phyloP scores from a whole-genome alignment of 352 stramenopile species.

The Globisporangium cederbergense region DNA sequence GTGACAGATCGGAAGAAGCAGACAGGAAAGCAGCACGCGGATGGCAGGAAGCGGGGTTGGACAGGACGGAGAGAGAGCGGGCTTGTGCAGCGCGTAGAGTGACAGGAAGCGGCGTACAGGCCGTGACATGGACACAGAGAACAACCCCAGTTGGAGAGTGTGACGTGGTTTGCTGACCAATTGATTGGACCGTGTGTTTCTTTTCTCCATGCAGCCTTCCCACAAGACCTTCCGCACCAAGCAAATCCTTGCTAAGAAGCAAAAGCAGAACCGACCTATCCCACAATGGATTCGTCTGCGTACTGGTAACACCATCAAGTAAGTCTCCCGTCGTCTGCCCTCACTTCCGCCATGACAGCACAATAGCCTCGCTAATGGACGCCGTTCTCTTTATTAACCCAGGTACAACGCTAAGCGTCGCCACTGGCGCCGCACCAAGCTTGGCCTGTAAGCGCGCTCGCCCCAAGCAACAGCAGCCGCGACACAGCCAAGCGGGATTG shows the following conservation, averaged over 20 bases:
- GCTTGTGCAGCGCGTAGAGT: not conserved
- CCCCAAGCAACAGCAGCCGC: conserved; percentile 8
- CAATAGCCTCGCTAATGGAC: not conserved
- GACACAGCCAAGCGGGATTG: conserved; percentile 10
- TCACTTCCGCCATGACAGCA: not conserved
- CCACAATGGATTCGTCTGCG: conserved; percentile 99
- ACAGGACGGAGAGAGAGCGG: not conserved
- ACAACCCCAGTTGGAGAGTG: not conserved
- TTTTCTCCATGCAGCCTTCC: conserved; percentile 83
- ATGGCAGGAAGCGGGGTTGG: not conserved
- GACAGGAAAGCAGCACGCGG: not conserved
- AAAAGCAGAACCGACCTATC: conserved; percentile 99
- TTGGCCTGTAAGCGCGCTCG: conserved; percentile 94
- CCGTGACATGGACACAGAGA: not conserved
- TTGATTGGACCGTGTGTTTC: conserved; percentile 2
- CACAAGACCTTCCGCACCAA: conserved; percentile 99
- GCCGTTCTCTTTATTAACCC: not conserved
- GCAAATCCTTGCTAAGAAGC: conserved; percentile 99
- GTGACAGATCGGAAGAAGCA: not conserved
- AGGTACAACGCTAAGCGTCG: conserved; percentile 99
- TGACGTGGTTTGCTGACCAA: not conserved
- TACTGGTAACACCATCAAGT: conserved; percentile 99
- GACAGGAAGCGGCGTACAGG: not conserved
- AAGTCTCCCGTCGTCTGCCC: conserved; percentile 2
- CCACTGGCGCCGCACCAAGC: conserved; percentile 99